phyloP scores from a whole-genome alignment of 495 filamentous ascomycete species.

The Collariella sp. region DNA sequence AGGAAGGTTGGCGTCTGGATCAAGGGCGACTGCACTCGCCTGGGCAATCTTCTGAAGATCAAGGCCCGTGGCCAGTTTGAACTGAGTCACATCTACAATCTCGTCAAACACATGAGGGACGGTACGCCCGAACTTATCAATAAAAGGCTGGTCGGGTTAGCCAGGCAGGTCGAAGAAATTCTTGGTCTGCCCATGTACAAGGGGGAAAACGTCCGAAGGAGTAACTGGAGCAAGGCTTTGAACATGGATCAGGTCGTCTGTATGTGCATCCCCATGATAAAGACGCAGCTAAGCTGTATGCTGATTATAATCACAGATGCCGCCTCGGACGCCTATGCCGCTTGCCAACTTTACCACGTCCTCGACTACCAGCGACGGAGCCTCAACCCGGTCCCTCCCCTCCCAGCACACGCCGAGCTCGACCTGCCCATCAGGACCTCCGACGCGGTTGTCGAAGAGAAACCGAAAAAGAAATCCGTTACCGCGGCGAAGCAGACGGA shows the following conservation, averaged over 20 bases:
- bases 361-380: slow-evolving; percentile 57
- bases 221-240: slow-evolving; percentile 61
- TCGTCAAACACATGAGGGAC: slow-evolving; percentile 52
- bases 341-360: slow-evolving; percentile 59
- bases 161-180: slow-evolving; percentile 59
- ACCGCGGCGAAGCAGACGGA: neutral
- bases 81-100: slow-evolving; percentile 67
- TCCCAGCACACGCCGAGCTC: slow-evolving; percentile 58
- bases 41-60: slow-evolving; percentile 57
- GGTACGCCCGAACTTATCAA: slow-evolving; percentile 49
- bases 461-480: slow-evolving; percentile 22
- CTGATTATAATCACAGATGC: slow-evolving; percentile 48
- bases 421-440: slow-evolving; percentile 50
- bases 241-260: slow-evolving; percentile 61
- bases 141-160: slow-evolving; percentile 56
- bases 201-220: slow-evolving; percentile 53
- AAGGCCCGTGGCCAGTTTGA: slow-evolving; percentile 61
- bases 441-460: slow-evolving; percentile 24
- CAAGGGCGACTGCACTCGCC: slow-evolving; percentile 61
- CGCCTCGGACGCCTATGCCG: slow-evolving; percentile 75
- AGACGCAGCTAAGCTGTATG: slow-evolving; percentile 2
- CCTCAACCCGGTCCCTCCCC: slow-evolving; percentile 59
- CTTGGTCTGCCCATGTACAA: slow-evolving; percentile 73
- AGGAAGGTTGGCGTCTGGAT: slow-evolving; percentile 72
- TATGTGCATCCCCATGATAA: slow-evolving; percentile 31